phyloP scores from a whole-genome alignment of 352 stramenopile species.

The Peronospora belbahrii region DNA sequence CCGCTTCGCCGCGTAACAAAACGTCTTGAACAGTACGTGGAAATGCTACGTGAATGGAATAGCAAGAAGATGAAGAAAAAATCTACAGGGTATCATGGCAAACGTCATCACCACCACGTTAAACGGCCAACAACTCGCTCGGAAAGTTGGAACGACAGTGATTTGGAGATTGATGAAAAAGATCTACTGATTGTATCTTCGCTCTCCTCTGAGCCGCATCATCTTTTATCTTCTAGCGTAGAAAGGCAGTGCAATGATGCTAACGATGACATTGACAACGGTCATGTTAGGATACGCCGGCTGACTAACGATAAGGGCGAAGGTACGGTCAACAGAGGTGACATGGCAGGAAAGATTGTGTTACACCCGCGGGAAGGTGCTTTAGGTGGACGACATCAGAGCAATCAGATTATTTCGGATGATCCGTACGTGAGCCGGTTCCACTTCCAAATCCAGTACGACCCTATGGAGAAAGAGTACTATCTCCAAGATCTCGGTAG shows the following conservation, averaged over 20 bases:
- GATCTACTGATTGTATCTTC: constrained; percentile 69
- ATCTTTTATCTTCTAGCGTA: constrained; percentile 14
- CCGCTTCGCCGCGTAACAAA: constrained; percentile 32
- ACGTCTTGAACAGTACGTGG: constrained; percentile 12
- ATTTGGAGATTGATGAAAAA: constrained; percentile 57
- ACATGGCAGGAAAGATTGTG: constrained; percentile 42
- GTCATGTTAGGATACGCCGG: neutral
- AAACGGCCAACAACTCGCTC: constrained; percentile 9
- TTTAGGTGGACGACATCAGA: constrained; percentile 57
- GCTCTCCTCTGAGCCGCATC: constrained; percentile 40
- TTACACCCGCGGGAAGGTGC: constrained; percentile 57
- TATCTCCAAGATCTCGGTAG: constrained; percentile 74
- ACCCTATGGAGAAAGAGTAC: constrained; percentile 78
- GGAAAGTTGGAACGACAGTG: constrained; percentile 20
- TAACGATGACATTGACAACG: constrained; percentile 1
- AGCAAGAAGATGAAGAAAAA: constrained; percentile 5
- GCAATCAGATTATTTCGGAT: constrained; percentile 83
- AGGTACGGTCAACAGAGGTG: constrained; percentile 17
- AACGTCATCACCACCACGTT: constrained; percentile 3
- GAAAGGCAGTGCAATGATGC: neutral
- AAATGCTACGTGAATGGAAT: constrained; percentile 19
- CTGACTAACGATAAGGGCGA: constrained; percentile 25
- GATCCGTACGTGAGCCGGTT: constrained; percentile 77
- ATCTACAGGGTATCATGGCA: constrained; percentile 3
- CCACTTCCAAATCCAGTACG: constrained; percentile 77